Evolutionary conservation across 129 eudicot genomes (phyloP).

Genomic region (Helichrysum umbraculigerum): DNA sequence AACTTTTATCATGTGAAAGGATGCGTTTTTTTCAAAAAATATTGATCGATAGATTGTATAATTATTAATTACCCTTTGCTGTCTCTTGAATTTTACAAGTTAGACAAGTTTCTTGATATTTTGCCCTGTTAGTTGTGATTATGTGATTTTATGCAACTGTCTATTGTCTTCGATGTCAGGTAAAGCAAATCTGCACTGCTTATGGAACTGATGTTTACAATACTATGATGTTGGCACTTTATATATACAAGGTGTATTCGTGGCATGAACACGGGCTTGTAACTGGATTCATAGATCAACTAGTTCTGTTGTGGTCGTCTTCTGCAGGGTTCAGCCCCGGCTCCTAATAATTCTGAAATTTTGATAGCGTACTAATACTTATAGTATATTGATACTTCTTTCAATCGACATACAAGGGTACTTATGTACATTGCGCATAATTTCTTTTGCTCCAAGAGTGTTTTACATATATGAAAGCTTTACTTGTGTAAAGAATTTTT

Average conservation of each 20-base stretch:
- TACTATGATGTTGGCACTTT: not conserved
- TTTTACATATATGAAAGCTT: not conserved
- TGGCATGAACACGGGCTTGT: not conserved
- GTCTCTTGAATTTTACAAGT: not conserved
- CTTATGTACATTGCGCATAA: not conserved
- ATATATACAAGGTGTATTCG: not conserved
- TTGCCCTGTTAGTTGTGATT: not conserved
- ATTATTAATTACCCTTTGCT: not conserved
- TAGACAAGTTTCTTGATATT: not conserved
- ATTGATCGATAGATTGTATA: not conserved
- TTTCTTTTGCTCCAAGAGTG: not conserved
- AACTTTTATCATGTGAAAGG: not conserved
- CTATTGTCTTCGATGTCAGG: not conserved
- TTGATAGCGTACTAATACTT: not conserved
- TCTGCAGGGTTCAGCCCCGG: not conserved
- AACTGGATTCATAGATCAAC: not conserved
- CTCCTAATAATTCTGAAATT: not conserved
- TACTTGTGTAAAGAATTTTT: not conserved
- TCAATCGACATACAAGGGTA: not conserved
- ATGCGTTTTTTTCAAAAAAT: not conserved
- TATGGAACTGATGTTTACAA: not conserved
- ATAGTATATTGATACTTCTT: not conserved
- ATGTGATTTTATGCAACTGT: not conserved
- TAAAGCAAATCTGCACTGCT: conserved; percentile 1
- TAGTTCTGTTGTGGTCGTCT: not conserved